Percentiles rank a stretch among this genome's conserved stretches.
phyloP scores from a whole-genome alignment of 176 grass and related monocot genomes.

The Cenchrus americanus region DNA sequence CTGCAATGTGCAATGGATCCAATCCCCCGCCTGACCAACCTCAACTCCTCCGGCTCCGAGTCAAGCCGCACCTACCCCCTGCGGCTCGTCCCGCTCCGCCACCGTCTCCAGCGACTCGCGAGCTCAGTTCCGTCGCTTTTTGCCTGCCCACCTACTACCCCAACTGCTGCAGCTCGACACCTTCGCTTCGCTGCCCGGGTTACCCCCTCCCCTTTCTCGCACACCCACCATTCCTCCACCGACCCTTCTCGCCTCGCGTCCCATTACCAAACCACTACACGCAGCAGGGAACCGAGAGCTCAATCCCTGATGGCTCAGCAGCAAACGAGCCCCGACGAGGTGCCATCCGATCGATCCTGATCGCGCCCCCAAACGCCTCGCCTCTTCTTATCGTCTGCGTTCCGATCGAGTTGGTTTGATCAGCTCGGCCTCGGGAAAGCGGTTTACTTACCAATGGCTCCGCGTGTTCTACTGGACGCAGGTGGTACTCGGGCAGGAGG shows the following conservation, averaged over 20 bases:
- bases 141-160: slow-evolving; percentile 33
- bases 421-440: too few species aligned
- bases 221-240: not conserved
- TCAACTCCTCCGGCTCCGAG: too few species aligned
- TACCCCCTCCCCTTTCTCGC: too few species aligned
- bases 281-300: not conserved
- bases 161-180: not conserved
- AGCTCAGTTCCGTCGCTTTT: not conserved
- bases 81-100: not conserved
- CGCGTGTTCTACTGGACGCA: slow-evolving; percentile 27
- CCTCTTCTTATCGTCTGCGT: not conserved
- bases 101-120: not conserved
- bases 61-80: not conserved
- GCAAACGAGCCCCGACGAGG: slow-evolving; percentile 56
- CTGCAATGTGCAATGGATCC: not conserved
- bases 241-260: slow-evolving; percentile 10
- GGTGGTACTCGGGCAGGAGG: slow-evolving; percentile 83
- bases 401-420: too few species aligned
- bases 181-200: not conserved
- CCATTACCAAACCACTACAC: not conserved
- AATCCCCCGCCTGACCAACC: not conserved
- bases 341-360: slow-evolving; percentile 8
- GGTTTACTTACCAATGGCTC: not conserved
- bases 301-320: slow-evolving; percentile 54
- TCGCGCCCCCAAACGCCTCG: not conserved